phyloP scores from a whole-genome alignment of 2,329 filamentous ascomycete genomes.

The Colletotrichum tofieldiae region DNA sequence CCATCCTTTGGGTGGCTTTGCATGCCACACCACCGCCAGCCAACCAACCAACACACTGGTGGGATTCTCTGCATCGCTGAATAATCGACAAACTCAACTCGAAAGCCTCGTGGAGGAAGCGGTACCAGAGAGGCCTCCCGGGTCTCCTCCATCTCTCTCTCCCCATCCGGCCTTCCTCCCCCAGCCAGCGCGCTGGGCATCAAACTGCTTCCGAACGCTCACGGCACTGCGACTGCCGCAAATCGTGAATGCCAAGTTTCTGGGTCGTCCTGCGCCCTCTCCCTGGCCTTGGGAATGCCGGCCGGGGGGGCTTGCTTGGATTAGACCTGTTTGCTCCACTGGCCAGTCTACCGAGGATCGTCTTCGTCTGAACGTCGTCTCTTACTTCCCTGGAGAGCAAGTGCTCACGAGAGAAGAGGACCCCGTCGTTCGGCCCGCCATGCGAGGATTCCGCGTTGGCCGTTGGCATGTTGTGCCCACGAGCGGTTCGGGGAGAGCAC shows the following conservation, averaged over 20 bases:
- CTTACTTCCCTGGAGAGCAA: not conserved
- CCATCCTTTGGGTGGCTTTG: constrained; percentile 29
- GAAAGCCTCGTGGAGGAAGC: constrained; percentile 14
- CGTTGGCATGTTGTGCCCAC: no score
- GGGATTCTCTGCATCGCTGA: constrained; percentile 13
- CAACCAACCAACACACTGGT: constrained; percentile 1
- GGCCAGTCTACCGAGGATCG: not conserved
- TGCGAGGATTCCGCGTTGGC: not conserved
- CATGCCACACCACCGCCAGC: constrained; percentile 15
- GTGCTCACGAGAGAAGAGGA: not conserved
- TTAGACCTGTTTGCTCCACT: not conserved
- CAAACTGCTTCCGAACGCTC: constrained; percentile 20
- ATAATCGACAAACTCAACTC: constrained; percentile 13
- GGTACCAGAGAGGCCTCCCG: constrained; percentile 7
- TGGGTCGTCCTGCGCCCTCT: not conserved
- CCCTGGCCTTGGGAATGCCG: not conserved
- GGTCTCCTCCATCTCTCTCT: no score
- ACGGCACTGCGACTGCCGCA: constrained; percentile 15
- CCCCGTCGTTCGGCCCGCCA: not conserved
- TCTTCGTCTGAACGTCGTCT: not conserved
- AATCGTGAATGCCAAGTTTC: constrained; percentile 9
- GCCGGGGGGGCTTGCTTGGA: not conserved
- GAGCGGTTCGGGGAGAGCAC: no score
- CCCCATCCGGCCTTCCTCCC: not conserved
- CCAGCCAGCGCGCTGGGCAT: not conserved